Evolutionary conservation across 2,329 filamentous ascomycete genomes (phyloP), one percentile per base, ranked within the genome.

Genomic region (Stemphylium lycopersici): DNA sequence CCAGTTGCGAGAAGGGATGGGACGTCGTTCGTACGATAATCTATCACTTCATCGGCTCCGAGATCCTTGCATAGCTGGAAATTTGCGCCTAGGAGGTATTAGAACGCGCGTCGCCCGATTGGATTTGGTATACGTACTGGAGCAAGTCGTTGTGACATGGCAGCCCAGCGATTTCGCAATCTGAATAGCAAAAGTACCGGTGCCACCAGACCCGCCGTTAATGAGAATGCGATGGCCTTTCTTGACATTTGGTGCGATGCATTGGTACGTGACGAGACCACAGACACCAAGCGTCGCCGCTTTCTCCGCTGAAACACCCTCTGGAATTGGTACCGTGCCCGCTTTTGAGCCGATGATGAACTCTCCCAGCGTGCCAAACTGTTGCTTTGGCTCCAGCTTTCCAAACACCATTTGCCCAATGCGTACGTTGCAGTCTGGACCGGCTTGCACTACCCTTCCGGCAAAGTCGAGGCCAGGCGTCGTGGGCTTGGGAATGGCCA

Each of bases 161-260:
- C 81, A 84, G 0, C 85, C 85, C 6, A 84, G 62, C 0, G 76
- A 75, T 66, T 86, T 87, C 4, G 85, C 86, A 49, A 88, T 80
- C 68, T 89, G 86, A 44, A 88, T 83, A 1, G 78, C 82, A 57
- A 82, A 87, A 0, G 80, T 79, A 0, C 87, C 87, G 2, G 78
- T 80, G 0, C 86, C 86, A 12, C 87, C 86, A 13, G 80, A 83
- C 0, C 85, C 85, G 12, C 84, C 86, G 62, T 88, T 88, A 63
- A 88, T 80, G 60, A 88, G 82, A 11, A 88, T 77, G 55, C 78
- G 79, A 48, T 81, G 77, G 12, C 74, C 74, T 1, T 24, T 24
- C 55, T 71, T 74, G 6, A 66, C 55, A 26, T 66, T 60, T 11
- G 41, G 43, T 3, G 52, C 49, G 10, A 68, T 54, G 32, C 58